Evolutionary conservation across 176 grass and related monocot species (phyloP).

Genomic region (Tillandsia leiboldiana): DNA sequence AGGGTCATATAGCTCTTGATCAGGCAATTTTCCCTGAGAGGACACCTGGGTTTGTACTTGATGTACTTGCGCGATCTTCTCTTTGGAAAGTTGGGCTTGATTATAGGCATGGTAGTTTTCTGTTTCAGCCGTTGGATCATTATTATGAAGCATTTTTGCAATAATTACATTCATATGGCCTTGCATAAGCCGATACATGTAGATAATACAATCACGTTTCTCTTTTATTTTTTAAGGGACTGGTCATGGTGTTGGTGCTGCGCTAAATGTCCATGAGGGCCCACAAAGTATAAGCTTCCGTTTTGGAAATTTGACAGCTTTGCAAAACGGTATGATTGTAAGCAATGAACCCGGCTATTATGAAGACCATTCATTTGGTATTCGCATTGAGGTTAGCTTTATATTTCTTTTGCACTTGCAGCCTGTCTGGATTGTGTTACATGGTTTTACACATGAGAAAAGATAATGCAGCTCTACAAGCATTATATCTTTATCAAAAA

Average conservation of each 20-base stretch:
- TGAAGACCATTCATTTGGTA: constrained; percentile 90
- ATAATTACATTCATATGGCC: background rate
- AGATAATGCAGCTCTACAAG: background rate
- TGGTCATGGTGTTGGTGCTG: constrained; percentile 96
- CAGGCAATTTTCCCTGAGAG: constrained; percentile 80
- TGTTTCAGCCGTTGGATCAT: background rate
- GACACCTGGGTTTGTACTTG: constrained; percentile 89
- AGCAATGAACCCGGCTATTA: constrained; percentile 99
- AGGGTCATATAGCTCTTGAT: constrained; percentile 98
- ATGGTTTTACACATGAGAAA: background rate
- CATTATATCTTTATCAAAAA: too few species aligned
- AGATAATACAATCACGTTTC: constrained; percentile 20
- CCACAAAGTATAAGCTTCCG: constrained; percentile 95
- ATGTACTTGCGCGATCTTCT: constrained; percentile 87
- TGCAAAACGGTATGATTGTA: constrained; percentile 95
- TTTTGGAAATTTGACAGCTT: constrained; percentile 76
- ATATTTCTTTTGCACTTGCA: background rate
- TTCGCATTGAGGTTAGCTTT: constrained; percentile 79
- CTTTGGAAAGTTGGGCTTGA: constrained; percentile 97
- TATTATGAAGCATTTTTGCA: background rate
- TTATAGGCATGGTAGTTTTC: constrained; percentile 75
- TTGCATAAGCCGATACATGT: background rate
- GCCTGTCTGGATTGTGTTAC: background rate
- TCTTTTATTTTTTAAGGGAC: constrained; percentile 52
- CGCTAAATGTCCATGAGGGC: constrained; percentile 91